Conservation (phyloP, 2,329 filamentous ascomycete species). For the Colletotrichum tanaceti region DNA sequence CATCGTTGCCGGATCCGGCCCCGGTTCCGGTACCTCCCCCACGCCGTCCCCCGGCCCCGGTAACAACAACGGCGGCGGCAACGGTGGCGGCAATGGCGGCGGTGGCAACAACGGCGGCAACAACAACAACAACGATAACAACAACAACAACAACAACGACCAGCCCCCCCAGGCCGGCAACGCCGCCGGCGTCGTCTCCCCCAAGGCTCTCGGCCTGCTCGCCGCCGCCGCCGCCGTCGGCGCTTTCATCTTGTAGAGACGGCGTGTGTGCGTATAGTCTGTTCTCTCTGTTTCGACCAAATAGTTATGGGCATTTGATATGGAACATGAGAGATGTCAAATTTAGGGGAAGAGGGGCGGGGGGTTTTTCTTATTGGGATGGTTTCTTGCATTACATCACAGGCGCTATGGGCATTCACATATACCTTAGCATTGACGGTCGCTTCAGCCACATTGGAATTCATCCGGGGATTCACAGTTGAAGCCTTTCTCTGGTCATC, state of each 20-base stretch:
- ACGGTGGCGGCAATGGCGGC: slow-evolving; percentile 7
- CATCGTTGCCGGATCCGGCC: slow-evolving; percentile 36
- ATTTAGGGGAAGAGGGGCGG: too few relatives aligned
- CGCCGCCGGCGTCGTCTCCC: slow-evolving; percentile 30
- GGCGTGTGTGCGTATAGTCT: too few relatives aligned
- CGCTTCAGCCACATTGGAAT: slow-evolving; percentile 1
- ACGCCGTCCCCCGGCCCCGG: slow-evolving; percentile 20
- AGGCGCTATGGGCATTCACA: slow-evolving; percentile 6
- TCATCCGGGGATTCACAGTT: neutral
- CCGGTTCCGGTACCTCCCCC: slow-evolving; percentile 26
- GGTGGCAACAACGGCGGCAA: neutral
- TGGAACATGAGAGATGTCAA: neutral
- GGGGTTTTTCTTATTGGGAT: too few relatives aligned
- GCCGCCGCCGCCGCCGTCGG: slow-evolving; percentile 35
- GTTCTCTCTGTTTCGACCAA: neutral
- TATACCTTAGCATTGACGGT: slow-evolving; percentile 33
- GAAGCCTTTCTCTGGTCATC: neutral
- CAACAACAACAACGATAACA: neutral
- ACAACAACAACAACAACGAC: neutral
- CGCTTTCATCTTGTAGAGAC: slow-evolving; percentile 30
- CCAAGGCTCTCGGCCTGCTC: slow-evolving; percentile 31
- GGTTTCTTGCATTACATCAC: slow-evolving; percentile 2
- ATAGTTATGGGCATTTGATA: slow-evolving; percentile 7
- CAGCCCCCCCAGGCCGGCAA: slow-evolving; percentile 28
- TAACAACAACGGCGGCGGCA: slow-evolving; percentile 16